Conservation (phyloP, 2,329 filamentous ascomycete genomes). For the Apiospora aurea region DNA sequence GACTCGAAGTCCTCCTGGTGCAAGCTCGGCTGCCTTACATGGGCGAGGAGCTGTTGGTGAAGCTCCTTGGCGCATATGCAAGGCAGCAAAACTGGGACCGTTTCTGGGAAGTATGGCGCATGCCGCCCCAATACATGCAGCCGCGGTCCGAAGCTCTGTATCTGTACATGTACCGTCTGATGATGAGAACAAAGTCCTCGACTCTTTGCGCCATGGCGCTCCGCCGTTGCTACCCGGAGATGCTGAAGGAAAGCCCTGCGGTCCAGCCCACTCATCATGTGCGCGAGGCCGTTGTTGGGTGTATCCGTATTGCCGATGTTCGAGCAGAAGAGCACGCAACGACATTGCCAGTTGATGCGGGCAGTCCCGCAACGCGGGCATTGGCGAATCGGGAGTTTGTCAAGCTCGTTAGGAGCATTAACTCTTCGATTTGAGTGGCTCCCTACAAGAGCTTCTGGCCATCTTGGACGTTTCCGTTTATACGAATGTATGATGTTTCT, state of each 20-base stretch:
- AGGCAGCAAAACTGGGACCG: slow-evolving; percentile 56
- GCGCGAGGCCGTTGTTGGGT: slow-evolving; percentile 57
- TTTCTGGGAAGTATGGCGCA: slow-evolving; percentile 68
- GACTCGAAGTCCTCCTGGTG: slow-evolving; percentile 54
- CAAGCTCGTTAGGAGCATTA: slow-evolving; percentile 35
- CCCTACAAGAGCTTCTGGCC: not conserved
- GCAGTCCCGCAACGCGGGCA: slow-evolving; percentile 16
- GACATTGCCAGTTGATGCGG: slow-evolving; percentile 32
- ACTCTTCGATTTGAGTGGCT: not conserved
- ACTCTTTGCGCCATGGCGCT: slow-evolving; percentile 54
- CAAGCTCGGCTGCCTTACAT: slow-evolving; percentile 48
- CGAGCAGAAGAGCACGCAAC: slow-evolving; percentile 46
- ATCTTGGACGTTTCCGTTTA: not conserved
- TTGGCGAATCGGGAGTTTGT: slow-evolving; percentile 42
- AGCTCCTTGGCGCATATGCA: slow-evolving; percentile 56
- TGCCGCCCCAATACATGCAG: slow-evolving; percentile 56
- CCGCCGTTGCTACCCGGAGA: slow-evolving; percentile 64
- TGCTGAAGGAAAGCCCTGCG: slow-evolving; percentile 60
- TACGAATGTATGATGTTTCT: not conserved
- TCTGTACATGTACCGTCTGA: slow-evolving; percentile 55
- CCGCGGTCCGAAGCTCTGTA: slow-evolving; percentile 63
- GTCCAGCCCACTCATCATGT: slow-evolving; percentile 55
- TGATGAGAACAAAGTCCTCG: slow-evolving; percentile 53
- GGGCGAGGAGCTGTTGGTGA: slow-evolving; percentile 45
- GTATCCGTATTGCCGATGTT: slow-evolving; percentile 63